Evolutionary conservation across 495 filamentous ascomycete genomes (phyloP).

Genomic region (Astrothelium subdiscretum): DNA sequence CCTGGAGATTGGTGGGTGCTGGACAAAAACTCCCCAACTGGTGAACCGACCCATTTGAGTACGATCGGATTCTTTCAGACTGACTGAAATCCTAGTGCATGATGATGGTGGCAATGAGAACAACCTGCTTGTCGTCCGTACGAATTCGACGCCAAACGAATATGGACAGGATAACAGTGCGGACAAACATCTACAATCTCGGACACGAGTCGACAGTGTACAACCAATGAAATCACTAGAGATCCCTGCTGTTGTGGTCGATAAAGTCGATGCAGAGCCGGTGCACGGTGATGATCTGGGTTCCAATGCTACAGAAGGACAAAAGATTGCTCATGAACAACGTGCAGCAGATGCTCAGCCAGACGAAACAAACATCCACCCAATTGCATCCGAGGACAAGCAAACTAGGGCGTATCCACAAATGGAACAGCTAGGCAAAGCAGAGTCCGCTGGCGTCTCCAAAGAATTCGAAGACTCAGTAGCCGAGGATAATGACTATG

Average conservation of each 20-base stretch:
- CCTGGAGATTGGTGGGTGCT: slow-evolving; percentile 53
- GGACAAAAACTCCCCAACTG: slow-evolving; percentile 41
- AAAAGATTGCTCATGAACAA: slow-evolving; percentile 19
- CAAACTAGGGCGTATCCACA: neutral
- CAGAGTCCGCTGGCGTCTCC: neutral
- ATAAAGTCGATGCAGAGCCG: slow-evolving; percentile 17
- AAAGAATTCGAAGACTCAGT: too few species aligned
- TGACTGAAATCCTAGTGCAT: slow-evolving; percentile 28
- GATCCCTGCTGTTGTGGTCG: slow-evolving; percentile 16
- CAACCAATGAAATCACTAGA: neutral
- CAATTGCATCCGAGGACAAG: neutral
- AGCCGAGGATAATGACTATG: neutral
- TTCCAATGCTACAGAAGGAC: slow-evolving; percentile 10
- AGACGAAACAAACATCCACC: slow-evolving; percentile 9
- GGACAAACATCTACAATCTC: neutral
- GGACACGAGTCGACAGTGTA: neutral
- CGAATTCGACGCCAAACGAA: neutral
- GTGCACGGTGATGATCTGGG: slow-evolving; percentile 20
- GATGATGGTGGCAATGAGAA: slow-evolving; percentile 48
- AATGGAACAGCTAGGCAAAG: neutral
- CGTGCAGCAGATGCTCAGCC: slow-evolving; percentile 19
- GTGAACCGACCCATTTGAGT: slow-evolving; percentile 30
- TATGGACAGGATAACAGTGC: too few species aligned
- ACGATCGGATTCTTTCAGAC: neutral
- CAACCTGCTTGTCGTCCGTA: slow-evolving; percentile 37